A percentile compares a stretch with the other conserved stretches of the same genome.
Conservation (phyloP, 2,329 filamentous ascomycete genomes). For the Metarhizium anisopliae region DNA sequence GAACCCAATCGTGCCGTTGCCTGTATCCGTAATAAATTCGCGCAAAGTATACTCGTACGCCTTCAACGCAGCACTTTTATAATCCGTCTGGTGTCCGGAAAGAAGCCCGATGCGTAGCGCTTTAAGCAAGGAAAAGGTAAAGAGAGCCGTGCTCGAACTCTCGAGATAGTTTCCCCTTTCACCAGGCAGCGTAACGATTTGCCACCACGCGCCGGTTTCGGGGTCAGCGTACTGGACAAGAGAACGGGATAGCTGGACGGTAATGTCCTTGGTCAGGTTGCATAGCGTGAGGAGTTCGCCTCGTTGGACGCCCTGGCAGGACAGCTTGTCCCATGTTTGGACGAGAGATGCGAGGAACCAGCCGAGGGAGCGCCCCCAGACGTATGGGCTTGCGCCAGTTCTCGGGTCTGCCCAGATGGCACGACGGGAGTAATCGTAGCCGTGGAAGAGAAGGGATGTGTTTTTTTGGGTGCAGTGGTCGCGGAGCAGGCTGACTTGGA, state of each 20-base stretch:
- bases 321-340: conserved; percentile 37
- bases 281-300: background rate
- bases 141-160: conserved; percentile 50
- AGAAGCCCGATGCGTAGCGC: conserved; percentile 6
- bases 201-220: conserved; percentile 45
- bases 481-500: conserved; percentile 12
- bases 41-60: too few relatives aligned
- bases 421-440: conserved; percentile 39
- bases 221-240: conserved; percentile 30
- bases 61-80: too few relatives aligned
- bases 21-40: too few relatives aligned
- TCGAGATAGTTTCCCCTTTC: conserved; percentile 51
- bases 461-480: conserved; percentile 5
- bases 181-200: conserved; percentile 38
- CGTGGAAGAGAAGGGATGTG: conserved; percentile 29
- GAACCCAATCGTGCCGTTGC: conserved; percentile 12
- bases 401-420: conserved; percentile 41
- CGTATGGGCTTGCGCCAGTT: conserved; percentile 40
- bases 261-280: conserved; percentile 11
- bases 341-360: conserved; percentile 46
- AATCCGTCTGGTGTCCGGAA: background rate
- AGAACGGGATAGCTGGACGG: background rate
- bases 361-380: conserved; percentile 45
- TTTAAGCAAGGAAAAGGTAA: conserved; percentile 31
- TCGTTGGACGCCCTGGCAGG: background rate